phyloP scores from a whole-genome alignment of 805 yeast genomes.

The Ogataea paradorogensis region DNA sequence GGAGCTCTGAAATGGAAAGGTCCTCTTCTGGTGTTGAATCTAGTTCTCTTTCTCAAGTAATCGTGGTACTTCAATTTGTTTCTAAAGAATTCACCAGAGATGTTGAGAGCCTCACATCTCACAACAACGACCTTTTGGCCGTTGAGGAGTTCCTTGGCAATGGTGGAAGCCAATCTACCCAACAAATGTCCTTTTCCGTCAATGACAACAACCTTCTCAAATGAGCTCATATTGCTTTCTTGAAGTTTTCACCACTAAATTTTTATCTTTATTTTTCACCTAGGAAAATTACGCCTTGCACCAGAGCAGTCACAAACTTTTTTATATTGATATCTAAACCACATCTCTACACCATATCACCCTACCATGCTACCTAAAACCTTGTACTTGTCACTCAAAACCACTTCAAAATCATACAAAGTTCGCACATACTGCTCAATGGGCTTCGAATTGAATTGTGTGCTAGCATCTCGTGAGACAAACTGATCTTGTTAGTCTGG shows the following conservation, averaged over 20 bases:
- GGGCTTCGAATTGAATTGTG: constrained; percentile 20
- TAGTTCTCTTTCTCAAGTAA: constrained; percentile 98
- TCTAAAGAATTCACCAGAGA: constrained; percentile 99
- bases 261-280: constrained; percentile 11
- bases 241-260: constrained; percentile 12
- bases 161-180: constrained; percentile 98
- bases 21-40: constrained; percentile 98
- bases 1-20: constrained; percentile 99
- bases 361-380: neutral
- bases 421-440: constrained; percentile 20
- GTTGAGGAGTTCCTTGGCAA: constrained; percentile 97
- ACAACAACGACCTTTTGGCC: constrained; percentile 98
- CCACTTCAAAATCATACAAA: constrained; percentile 24
- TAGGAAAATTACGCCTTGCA: constrained; percentile 3
- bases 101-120: constrained; percentile 96
- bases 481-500: constrained; percentile 11
- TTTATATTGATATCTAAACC: neutral
- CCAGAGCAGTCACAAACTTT: constrained; percentile 10
- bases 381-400: constrained; percentile 3
- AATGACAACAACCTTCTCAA: constrained; percentile 96
- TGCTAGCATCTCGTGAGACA: constrained; percentile 15
- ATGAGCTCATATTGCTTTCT: constrained; percentile 62
- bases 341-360: constrained; percentile 4
- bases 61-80: constrained; percentile 99
- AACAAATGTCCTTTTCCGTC: constrained; percentile 99